Evolutionary conservation across 2,329 filamentous ascomycete species (phyloP).

Genomic region (Annulohypoxylon truncatum): DNA sequence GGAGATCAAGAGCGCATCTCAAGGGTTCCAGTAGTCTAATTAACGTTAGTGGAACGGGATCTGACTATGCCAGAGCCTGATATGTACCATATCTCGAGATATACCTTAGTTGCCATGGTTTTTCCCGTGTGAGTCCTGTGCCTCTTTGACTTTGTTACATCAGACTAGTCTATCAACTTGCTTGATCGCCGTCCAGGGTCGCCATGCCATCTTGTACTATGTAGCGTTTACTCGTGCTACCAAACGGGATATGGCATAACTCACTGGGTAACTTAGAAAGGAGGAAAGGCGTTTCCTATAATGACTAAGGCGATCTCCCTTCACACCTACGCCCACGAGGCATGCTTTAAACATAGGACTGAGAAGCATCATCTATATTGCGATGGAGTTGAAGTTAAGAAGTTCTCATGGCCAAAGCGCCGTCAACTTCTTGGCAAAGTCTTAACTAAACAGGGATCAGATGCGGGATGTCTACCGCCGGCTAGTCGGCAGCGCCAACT

Average conservation of each 20-base stretch:
- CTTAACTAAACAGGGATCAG: constrained; percentile 29
- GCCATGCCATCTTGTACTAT: constrained; percentile 13
- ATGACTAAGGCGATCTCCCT: not conserved
- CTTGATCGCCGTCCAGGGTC: constrained; percentile 46
- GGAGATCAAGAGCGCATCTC: constrained; percentile 33
- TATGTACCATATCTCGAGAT: constrained; percentile 26
- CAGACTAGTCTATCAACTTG: constrained; percentile 29
- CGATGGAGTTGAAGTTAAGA: constrained; percentile 21
- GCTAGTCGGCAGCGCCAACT: constrained; percentile 11
- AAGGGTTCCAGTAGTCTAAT: constrained; percentile 30
- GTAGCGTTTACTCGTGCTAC: constrained; percentile 19
- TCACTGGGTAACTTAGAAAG: not conserved
- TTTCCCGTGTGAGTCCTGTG: constrained; percentile 14
- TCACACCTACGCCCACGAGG: not conserved
- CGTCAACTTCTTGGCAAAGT: constrained; percentile 37
- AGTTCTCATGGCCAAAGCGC: constrained; percentile 22
- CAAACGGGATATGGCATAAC: constrained; percentile 7
- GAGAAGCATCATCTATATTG: not conserved
- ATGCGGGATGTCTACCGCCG: constrained; percentile 21
- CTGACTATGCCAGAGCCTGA: constrained; percentile 27
- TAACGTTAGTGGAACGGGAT: constrained; percentile 39
- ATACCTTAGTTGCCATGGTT: constrained; percentile 26
- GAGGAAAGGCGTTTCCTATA: not conserved
- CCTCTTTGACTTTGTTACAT: constrained; percentile 39
- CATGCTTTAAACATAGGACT: not conserved